phyloP scores from a whole-genome alignment of 805 yeast genomes.

The Nakazawaea wyomingensis region DNA sequence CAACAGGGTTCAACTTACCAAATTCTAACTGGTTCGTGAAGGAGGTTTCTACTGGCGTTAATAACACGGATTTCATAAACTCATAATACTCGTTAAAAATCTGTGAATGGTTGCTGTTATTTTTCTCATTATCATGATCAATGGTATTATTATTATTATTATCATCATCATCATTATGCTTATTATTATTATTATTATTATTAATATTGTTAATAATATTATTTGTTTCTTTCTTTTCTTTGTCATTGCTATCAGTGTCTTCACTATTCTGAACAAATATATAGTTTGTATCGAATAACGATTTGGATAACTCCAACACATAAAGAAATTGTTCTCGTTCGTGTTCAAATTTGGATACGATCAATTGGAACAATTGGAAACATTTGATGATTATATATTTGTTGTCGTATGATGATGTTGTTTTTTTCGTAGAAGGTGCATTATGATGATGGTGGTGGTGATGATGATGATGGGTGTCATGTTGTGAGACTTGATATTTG shows the following conservation, averaged over 20 bases:
- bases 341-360: conserved; percentile 21
- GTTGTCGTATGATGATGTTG: conserved; percentile 26
- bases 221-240: too few species aligned
- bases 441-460: background rate
- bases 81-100: conserved; percentile 18
- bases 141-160: too few species aligned
- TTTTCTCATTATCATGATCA: too few species aligned
- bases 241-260: too few species aligned
- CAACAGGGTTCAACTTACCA: background rate
- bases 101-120: conserved; percentile 19
- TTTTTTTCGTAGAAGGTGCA: too few species aligned
- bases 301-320: conserved; percentile 27
- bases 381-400: conserved; percentile 37
- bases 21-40: background rate
- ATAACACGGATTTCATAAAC: conserved; percentile 3
- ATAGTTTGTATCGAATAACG: conserved; percentile 19
- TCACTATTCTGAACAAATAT: conserved; percentile 13
- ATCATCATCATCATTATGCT: too few species aligned
- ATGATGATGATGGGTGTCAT: too few species aligned
- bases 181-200: too few species aligned
- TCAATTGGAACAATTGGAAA: conserved; percentile 29
- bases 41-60: background rate
- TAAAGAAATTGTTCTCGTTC: conserved; percentile 26
- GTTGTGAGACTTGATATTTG: too few species aligned
- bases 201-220: too few species aligned